Base-by-base conservation (phyloP, 805 yeast species). In the Saturnispora saitoi region DNA sequence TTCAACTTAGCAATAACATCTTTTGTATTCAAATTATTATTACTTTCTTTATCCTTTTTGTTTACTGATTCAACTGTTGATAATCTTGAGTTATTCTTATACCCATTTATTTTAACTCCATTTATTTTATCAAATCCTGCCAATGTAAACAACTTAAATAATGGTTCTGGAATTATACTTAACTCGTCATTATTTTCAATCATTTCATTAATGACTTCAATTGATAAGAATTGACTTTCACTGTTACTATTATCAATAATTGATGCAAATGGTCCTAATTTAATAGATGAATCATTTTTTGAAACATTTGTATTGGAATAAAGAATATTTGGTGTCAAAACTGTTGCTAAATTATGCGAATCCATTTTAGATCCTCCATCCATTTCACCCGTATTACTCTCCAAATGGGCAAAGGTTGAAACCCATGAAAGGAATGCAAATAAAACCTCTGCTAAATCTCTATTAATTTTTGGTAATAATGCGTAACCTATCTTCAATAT, bases 321-420 rank as follows among this genome's bases (percentile, higher is more conserved):
- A 37, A 95, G 70, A 41, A 93, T 81, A 59, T 90, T 93, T 1
- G 99, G 99, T 0, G 97, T 86, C 44, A 93, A 75, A 2, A 93
- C 99, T 0, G 98, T 93, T 2, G 99, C 95, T 54, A 93, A 72
- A 63, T 93, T 93, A 62, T 89, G 95, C 31, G 86, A 78, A 62
- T 91, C 97, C 99, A 93, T 93, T 68, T 91, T 93, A 3, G 97
- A 88, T 0, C 93, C 93, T 24, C 81, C 78, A 56, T 86, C 90
- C 56, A 88, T 95, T 59, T 89, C 97, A 12, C 41, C 45, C 7
- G 43, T 36, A 20, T 80, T 78, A 57, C 88, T 95, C 59, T 89
- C 97, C 52, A 90, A 79, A 56, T 87, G 90, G 1, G 97, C 86
- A 68, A 93, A 93, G 2, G 98, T 86, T 0, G 98, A 88, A 2